Base-by-base conservation (phyloP, 169 alveolate genomes). In the Babesia microti region DNA sequence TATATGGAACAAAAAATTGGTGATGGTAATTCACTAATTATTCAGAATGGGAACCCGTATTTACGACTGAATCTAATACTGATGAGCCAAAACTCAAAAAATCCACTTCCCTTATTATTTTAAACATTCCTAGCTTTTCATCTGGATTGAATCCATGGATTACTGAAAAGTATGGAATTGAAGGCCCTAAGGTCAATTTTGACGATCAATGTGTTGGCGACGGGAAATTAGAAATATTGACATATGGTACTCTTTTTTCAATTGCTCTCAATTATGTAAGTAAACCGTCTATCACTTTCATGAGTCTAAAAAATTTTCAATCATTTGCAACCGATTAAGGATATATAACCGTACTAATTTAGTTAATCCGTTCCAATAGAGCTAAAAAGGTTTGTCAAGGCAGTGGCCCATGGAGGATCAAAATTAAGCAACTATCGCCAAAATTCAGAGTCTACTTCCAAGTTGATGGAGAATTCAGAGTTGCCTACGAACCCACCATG, bases 371-470 rank as follows among this genome's bases (percentile, higher is more conserved):
- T 11, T 22, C 37, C 9, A 82, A 83, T 4, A 60, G 59, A 24
- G 85, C 84, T 14, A 45, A 63, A 24, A 52, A 88, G 23, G 52
- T 82, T 12, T 83, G 78, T 48, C 80, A 68, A 28, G 87, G 90
- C 19, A 2, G 19, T 7, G 90, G 90, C 3, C 90, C 90, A 12
- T 82, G 86, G 86, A 68, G 74, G 59, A 51, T 82, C 17, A 24
- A 48, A 11, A 78, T 82, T 41, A 78, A 68, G 44, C 69, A 76
- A 41, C 41, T 65, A 15, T 43, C 29, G 41, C 68, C 68, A 14
- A 50, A 41, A 15, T 68, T 54, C 37, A 65, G 48, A 57, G 45
- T 50, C 4, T 65, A 65, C 57, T 65, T 65, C 59, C 76, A 65
- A 51, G 63, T 65, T 36, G 76, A 65, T 47, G 76, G 76, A 17